phyloP scores from a whole-genome alignment of 331 rosid species.

The Arachis monticola region DNA sequence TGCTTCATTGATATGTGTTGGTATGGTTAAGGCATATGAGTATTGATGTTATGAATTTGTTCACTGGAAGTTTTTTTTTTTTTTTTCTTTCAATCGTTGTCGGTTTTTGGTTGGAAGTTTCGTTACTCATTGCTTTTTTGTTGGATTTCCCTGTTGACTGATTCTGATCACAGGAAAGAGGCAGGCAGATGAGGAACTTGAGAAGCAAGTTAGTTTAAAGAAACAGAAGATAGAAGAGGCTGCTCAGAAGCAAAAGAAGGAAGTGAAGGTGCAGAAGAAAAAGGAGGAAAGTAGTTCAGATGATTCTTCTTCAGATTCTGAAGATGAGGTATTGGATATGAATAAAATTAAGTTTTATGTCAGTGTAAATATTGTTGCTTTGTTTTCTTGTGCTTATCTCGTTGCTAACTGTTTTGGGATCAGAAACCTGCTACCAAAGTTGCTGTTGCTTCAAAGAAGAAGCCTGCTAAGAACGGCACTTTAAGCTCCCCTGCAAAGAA shows the following conservation, averaged over 20 bases:
- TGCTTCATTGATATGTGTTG: neutral
- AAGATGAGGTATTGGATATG: slow-evolving; percentile 48
- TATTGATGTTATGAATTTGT: neutral
- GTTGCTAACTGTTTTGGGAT: neutral
- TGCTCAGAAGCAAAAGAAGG: slow-evolving; percentile 58
- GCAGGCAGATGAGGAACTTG: slow-evolving; percentile 57
- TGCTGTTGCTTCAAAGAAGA: slow-evolving; percentile 34
- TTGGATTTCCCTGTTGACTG: no score
- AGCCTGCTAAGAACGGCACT: slow-evolving; percentile 45
- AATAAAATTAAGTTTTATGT: neutral
- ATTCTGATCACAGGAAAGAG: slow-evolving; percentile 60
- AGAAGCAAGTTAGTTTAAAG: slow-evolving; percentile 63
- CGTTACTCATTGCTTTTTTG: neutral
- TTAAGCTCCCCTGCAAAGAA: slow-evolving; percentile 16
- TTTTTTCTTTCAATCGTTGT: neutral
- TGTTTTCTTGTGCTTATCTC: neutral
- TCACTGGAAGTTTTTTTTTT: neutral
- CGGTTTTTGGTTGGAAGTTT: neutral
- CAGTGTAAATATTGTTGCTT: neutral
- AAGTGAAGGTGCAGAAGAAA: slow-evolving; percentile 53
- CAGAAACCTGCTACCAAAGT: slow-evolving; percentile 52
- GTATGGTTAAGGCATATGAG: neutral
- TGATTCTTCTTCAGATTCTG: slow-evolving; percentile 51
- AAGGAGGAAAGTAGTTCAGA: slow-evolving; percentile 54
- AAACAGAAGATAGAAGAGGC: slow-evolving; percentile 71